Percentiles rank a stretch among this genome's conserved stretches.
phyloP scores from a whole-genome alignment of 108 stramenopile genomes.

The Nitzschia sp. region DNA sequence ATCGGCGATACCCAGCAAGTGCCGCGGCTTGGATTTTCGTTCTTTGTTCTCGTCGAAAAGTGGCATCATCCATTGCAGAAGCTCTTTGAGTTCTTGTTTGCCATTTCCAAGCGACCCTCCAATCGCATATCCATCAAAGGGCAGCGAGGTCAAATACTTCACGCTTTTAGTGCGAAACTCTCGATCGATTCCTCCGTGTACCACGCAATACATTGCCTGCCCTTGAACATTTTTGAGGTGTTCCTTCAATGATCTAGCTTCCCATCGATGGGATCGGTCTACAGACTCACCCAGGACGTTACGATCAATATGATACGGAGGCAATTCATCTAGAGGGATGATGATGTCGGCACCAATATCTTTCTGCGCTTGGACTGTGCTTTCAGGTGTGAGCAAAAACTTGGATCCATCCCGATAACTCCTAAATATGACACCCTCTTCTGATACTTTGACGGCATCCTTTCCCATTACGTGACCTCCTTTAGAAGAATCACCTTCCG shows the following conservation, averaged over 20 bases:
- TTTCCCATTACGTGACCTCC: conserved; percentile 28
- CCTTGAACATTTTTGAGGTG: conserved; percentile 78
- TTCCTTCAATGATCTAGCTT: conserved; percentile 80
- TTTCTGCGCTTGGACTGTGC: conserved; percentile 89
- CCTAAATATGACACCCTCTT: conserved; percentile 87
- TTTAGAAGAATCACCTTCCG: not conserved
- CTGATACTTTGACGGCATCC: conserved; percentile 81
- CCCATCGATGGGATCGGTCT: conserved; percentile 91
- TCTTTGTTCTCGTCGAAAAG: conserved; percentile 64
- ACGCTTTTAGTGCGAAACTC: conserved; percentile 75
- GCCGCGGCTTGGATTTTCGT: conserved; percentile 78
- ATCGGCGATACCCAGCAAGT: conserved; percentile 93
- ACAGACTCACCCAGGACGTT: conserved; percentile 64
- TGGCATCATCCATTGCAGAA: conserved; percentile 90
- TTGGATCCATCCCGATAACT: conserved; percentile 88
- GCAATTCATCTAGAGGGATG: conserved; percentile 93
- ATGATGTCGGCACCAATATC: conserved; percentile 92
- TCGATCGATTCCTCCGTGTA: conserved; percentile 89
- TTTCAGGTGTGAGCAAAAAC: conserved; percentile 88
- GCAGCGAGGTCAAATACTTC: conserved; percentile 86
- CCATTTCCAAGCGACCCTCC: conserved; percentile 91
- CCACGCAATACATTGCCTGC: conserved; percentile 93
- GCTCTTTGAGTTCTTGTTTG: conserved; percentile 78
- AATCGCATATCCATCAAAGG: conserved; percentile 94
- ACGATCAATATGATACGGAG: conserved; percentile 85